Evolutionary conservation across 1,139 yeast genomes (phyloP).

Genomic region (Yamadazyma diospyri): DNA sequence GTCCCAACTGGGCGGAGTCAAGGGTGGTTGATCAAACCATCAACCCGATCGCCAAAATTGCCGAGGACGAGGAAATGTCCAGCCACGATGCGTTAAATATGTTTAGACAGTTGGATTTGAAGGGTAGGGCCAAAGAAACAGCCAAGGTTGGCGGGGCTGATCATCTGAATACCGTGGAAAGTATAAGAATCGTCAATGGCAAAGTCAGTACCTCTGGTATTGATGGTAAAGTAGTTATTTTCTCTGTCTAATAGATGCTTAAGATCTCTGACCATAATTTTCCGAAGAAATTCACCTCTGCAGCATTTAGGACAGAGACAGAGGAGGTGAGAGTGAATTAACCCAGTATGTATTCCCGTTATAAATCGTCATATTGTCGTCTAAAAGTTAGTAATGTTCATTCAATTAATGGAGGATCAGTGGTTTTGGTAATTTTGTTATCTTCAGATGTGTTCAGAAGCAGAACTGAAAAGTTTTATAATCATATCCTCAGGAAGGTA

Average conservation of each 20-base stretch:
- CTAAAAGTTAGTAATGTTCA: conserved; percentile 3
- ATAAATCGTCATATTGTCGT: neutral
- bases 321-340: neutral
- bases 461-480: conserved; percentile 77
- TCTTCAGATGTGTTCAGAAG: conserved; percentile 55
- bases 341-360: too few species aligned
- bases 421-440: conserved; percentile 2
- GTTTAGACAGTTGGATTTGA: conserved; percentile 94
- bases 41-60: conserved; percentile 39
- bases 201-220: conserved; percentile 53
- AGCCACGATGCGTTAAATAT: conserved; percentile 86
- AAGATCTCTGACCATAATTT: neutral
- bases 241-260: conserved; percentile 24
- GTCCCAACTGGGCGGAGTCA: conserved; percentile 67
- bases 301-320: too few species aligned
- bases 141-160: conserved; percentile 56
- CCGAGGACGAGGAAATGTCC: conserved; percentile 57
- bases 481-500: conserved; percentile 37
- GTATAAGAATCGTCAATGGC: conserved; percentile 56
- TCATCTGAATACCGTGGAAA: conserved; percentile 88
- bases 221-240: conserved; percentile 85
- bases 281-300: too few species aligned
- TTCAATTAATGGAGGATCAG: conserved; percentile 2
- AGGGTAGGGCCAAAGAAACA: conserved; percentile 60
- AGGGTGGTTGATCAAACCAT: conserved; percentile 58